Percentiles rank a stretch among this genome's conserved stretches.
These are phyloP conservation scores for Nitzschia sp. DNA, from an alignment of 108 stramenopile species.

Conservation along the genomic window DNA sequence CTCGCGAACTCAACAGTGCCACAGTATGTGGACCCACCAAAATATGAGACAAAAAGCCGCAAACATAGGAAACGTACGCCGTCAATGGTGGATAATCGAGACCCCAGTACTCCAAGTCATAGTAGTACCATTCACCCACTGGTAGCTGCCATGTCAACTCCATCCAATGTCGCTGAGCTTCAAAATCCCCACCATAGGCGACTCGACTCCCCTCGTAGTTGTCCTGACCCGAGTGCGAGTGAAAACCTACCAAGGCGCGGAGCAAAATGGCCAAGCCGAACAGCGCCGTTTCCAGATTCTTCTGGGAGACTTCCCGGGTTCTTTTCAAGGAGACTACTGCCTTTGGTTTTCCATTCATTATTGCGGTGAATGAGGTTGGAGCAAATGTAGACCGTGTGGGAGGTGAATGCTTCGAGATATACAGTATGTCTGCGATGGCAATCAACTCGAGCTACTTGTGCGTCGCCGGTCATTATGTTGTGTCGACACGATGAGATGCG, in stretches of 20 bases:
- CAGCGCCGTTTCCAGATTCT: not conserved
- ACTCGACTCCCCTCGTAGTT: slow-evolving; percentile 64
- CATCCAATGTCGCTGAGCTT: slow-evolving; percentile 99
- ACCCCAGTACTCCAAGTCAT: slow-evolving; percentile 93
- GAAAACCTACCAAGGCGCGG: slow-evolving; percentile 64
- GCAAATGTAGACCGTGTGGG: no score
- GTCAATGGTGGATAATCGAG: slow-evolving; percentile 96
- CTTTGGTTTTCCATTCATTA: not conserved
- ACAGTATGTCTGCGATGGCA: no score
- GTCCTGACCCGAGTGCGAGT: slow-evolving; percentile 83
- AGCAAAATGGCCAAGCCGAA: slow-evolving; percentile 36
- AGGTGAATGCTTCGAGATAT: no score
- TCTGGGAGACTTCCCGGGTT: not conserved
- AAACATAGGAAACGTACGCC: slow-evolving; percentile 79
- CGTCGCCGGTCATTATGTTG: no score
- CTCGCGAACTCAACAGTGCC: slow-evolving; percentile 75
- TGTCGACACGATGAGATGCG: no score
- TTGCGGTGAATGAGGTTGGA: not conserved
- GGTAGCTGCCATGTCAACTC: slow-evolving; percentile 88
- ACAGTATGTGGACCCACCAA: slow-evolving; percentile 60
- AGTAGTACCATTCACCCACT: slow-evolving; percentile 87
- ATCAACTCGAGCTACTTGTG: no score
- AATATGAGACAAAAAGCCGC: slow-evolving; percentile 57
- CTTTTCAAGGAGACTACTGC: not conserved
- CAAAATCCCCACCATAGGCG: slow-evolving; percentile 94